Evolutionary conservation across 2,329 filamentous ascomycete species (phyloP), one percentile per base, ranked within the genome.

Genomic region (Lachnum nothofagi): DNA sequence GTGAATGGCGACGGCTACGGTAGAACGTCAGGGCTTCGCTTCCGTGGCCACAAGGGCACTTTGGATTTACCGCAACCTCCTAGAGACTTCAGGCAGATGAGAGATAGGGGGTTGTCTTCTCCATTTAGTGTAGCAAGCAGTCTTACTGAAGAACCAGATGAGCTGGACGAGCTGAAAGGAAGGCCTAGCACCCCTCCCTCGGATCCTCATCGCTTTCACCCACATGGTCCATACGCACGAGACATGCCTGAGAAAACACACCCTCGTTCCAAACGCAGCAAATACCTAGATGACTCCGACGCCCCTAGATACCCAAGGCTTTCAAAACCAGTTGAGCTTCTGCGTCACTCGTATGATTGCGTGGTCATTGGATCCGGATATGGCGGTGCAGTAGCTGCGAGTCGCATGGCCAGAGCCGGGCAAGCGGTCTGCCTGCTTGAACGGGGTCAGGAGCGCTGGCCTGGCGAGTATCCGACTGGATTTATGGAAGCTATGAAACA

Each of bases 281-380:
- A 60, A 9, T 65, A 66, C 37, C 59, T 48, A 3, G 63, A 66
- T 50, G 60, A 66, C 41, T 46, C 58, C n/a, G 42, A 57, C 12
- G 49, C 35, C 5, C 59, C 60, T 37, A 34, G 49, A 22, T 80
- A 74, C 52, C 78, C 78, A 1, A 72, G 78, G 1, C 75, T 83
- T 50, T 78, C 77, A 19, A 75, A 72, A 50, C 73, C 77, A 0
- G 72, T 83, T 10, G 75, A 82, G 60, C 66, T 81, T 22, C 74
- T 85, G 61, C 71, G 75, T 22, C 67, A 69, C 47, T 67, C 68
- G 5, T 86, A 87, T 56, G 83, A 86, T 65, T 77, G 77, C 33
- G 74, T 87, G 9, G 79, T 86, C 24, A 78, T 86, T 49, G 83
- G 83, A 1, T 85, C 81, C 8, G 83, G 83, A 1, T 87, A 86